phyloP scores from a whole-genome alignment of 768 basidiomycete species.

The Pulveroboletus sp. region DNA sequence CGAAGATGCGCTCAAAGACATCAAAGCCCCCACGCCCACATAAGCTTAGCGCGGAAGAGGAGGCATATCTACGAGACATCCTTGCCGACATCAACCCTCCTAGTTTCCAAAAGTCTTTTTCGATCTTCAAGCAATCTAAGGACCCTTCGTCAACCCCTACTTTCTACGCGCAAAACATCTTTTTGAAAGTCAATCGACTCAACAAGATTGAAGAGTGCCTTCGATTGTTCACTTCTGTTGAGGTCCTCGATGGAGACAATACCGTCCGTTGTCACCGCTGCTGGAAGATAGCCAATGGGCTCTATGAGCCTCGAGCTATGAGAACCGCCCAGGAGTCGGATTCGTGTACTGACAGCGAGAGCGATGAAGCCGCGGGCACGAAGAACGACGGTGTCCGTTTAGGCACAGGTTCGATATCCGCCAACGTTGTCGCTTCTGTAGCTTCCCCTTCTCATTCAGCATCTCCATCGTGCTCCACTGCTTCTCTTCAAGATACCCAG shows the following conservation, averaged over 20 bases:
- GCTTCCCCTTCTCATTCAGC: slow-evolving; percentile 1
- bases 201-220: slow-evolving; percentile 62
- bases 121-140: slow-evolving; percentile 42
- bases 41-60: slow-evolving; percentile 52
- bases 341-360: slow-evolving; percentile 32
- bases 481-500: slow-evolving; percentile 36
- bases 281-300: slow-evolving; percentile 85
- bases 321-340: slow-evolving; percentile 21
- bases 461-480: slow-evolving; percentile 30
- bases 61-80: slow-evolving; percentile 62
- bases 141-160: slow-evolving; percentile 16
- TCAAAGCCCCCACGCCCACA: slow-evolving; percentile 44
- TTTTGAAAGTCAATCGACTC: slow-evolving; percentile 27
- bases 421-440: slow-evolving; percentile 18
- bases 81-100: slow-evolving; percentile 57
- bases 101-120: slow-evolving; percentile 41
- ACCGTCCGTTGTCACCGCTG: slow-evolving; percentile 90
- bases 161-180: slow-evolving; percentile 22
- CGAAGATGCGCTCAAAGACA: slow-evolving; percentile 31
- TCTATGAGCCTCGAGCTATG: slow-evolving; percentile 36
- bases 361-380: slow-evolving; percentile 24
- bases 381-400: slow-evolving; percentile 16
- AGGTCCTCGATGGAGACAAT: slow-evolving; percentile 90
- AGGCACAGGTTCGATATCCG: slow-evolving; percentile 20
- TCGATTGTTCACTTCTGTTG: slow-evolving; percentile 87